A percentile compares a stretch with the other conserved stretches of the same genome.
Conservation (phyloP, 2,329 filamentous ascomycete species). For the Diaporthe amygdali region DNA sequence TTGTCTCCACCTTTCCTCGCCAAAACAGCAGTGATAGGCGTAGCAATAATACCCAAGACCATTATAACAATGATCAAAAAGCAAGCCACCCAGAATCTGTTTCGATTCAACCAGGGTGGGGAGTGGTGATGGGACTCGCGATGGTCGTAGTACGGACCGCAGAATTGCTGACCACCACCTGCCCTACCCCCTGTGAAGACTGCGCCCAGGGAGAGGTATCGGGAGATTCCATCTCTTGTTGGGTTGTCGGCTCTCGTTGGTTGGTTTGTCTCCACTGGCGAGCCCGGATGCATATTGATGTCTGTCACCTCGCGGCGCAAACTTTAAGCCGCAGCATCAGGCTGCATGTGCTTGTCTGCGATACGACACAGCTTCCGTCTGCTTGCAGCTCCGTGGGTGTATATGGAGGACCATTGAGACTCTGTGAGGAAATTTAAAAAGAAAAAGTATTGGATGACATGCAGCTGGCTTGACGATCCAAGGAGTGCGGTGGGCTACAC, state of each 20-base stretch:
- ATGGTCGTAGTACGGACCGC: not conserved
- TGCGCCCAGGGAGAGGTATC: not conserved
- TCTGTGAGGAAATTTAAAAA: no score
- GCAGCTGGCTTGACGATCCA: no score
- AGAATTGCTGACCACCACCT: not conserved
- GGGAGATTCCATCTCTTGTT: not conserved
- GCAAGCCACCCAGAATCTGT: not conserved
- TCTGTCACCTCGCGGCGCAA: not conserved
- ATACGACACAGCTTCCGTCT: no score
- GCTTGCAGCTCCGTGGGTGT: no score
- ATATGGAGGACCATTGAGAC: no score
- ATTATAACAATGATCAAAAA: not conserved
- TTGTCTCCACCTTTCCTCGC: not conserved
- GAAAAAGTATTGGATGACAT: no score
- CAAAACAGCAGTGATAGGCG: not conserved
- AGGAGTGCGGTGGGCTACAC: no score
- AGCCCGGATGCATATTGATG: not conserved
- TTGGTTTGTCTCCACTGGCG: not conserved
- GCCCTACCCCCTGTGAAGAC: not conserved
- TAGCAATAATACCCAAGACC: not conserved
- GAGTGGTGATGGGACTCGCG: not conserved
- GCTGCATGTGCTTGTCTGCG: not conserved
- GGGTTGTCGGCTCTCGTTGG: not conserved
- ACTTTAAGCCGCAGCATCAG: not conserved
- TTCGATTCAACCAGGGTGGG: not conserved